Conservation (phyloP, 495 filamentous ascomycete genomes). For the Penicillium daleae region DNA sequence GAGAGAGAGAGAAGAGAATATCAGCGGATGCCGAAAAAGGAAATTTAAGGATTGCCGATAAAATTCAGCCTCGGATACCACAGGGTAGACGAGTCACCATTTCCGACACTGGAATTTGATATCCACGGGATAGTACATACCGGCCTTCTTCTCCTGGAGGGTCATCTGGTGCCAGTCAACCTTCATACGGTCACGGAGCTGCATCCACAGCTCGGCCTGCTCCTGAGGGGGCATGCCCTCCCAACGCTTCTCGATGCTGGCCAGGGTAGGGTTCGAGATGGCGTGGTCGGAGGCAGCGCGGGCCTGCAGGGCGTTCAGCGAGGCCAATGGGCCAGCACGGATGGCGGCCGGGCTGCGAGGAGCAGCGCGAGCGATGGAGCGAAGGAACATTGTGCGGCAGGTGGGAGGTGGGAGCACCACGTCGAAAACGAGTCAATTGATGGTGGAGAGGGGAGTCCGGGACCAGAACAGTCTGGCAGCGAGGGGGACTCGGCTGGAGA, state of each 20-base stretch:
- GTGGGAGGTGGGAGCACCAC: conserved; percentile 37
- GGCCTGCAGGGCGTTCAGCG: conserved; percentile 56
- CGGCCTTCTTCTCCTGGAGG: conserved; percentile 95
- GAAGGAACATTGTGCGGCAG: conserved; percentile 54
- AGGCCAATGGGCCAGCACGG: conserved; percentile 46
- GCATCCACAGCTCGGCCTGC: conserved; percentile 99
- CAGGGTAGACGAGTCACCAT: conserved; percentile 17
- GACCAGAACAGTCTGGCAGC: conserved; percentile 19
- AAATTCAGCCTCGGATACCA: conserved; percentile 27
- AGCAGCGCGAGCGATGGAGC: conserved; percentile 49
- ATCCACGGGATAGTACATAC: conserved; percentile 60
- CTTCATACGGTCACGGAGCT: conserved; percentile 97
- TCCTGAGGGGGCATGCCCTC: conserved; percentile 95
- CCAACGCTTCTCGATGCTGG: conserved; percentile 99
- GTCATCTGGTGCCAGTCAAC: conserved; percentile 93
- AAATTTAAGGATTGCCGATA: not conserved
- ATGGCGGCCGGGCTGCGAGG: conserved; percentile 52
- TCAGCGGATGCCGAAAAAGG: conserved; percentile 27
- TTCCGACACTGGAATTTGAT: conserved; percentile 1
- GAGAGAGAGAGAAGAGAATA: conserved; percentile 19
- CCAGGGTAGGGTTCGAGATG: conserved; percentile 95
- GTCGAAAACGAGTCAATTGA: conserved; percentile 41
- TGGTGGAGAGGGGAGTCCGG: conserved; percentile 28
- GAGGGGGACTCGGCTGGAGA: conserved; percentile 29
- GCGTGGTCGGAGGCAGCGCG: conserved; percentile 77